Percentiles rank a stretch among this genome's conserved stretches.
Conservation (phyloP, 169 alveolate genomes). For the Cryptosporidium xiaoi region DNA sequence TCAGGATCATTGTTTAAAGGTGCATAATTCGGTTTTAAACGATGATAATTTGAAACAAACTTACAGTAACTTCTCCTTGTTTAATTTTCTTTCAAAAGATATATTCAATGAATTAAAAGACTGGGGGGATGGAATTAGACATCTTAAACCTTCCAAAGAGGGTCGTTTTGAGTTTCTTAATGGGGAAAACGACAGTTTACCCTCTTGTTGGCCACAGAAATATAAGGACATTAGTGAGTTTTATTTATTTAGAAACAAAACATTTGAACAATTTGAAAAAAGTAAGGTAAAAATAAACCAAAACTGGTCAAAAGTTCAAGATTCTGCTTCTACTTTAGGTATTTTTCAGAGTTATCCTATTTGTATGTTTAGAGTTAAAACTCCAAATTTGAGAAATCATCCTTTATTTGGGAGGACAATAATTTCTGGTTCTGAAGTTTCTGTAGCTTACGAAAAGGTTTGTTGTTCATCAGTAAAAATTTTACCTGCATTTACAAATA, state of each 20-base stretch:
- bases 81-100: neutral
- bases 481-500: constrained; percentile 36
- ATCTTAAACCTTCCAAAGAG: neutral
- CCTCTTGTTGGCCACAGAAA: constrained; percentile 69
- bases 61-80: neutral
- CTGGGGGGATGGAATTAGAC: constrained; percentile 26
- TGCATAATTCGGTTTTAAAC: neutral
- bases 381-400: constrained; percentile 10
- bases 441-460: neutral
- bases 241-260: constrained; percentile 22
- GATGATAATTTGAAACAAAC: constrained; percentile 1
- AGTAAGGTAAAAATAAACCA: constrained; percentile 5
- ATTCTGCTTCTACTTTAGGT: constrained; percentile 4
- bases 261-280: constrained; percentile 52
- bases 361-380: constrained; percentile 34
- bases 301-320: constrained; percentile 2
- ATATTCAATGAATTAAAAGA: constrained; percentile 7
- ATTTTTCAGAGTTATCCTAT: constrained; percentile 20
- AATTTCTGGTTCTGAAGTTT: constrained; percentile 44
- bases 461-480: neutral
- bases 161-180: neutral
- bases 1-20: neutral
- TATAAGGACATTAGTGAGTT: constrained; percentile 14
- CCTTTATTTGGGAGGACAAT: constrained; percentile 54
- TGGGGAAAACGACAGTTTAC: neutral